Conservation (phyloP, 2,329 filamentous ascomycete genomes). For the Diaporthe ilicicola region DNA sequence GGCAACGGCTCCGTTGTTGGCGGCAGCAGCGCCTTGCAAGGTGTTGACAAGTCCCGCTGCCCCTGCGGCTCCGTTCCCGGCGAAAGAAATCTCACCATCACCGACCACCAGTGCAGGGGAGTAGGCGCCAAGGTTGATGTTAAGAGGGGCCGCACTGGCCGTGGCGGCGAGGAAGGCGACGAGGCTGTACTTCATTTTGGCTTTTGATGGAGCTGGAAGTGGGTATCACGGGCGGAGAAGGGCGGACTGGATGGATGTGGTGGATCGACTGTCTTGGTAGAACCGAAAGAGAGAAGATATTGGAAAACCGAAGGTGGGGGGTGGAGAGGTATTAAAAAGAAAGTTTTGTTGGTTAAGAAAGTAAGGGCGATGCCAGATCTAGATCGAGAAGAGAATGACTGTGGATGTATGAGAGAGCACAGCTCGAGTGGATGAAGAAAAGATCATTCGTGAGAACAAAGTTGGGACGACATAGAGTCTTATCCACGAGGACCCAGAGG, state of each 20-base stretch:
- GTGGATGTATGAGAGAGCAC: constrained; percentile 17
- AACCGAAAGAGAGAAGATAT: not conserved
- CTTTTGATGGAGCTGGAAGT: not conserved
- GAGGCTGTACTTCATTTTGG: constrained; percentile 32
- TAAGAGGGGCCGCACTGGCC: constrained; percentile 53
- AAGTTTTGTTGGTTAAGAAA: not conserved
- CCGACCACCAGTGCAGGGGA: constrained; percentile 61
- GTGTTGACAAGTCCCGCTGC: constrained; percentile 53
- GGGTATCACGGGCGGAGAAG: not conserved
- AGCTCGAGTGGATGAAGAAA: constrained; percentile 20
- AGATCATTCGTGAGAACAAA: not conserved
- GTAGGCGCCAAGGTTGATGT: constrained; percentile 62
- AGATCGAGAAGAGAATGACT: constrained; percentile 22
- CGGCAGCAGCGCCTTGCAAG: constrained; percentile 53
- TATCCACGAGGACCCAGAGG: constrained; percentile 6
- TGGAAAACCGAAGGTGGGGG: not conserved
- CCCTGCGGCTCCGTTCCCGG: constrained; percentile 44
- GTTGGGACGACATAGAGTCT: constrained; percentile 25
- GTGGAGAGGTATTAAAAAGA: not conserved
- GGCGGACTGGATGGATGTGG: not conserved
- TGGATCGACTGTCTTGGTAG: constrained; percentile 13
- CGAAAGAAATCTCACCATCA: constrained; percentile 61
- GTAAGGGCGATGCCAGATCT: constrained; percentile 30
- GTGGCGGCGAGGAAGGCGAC: constrained; percentile 31
- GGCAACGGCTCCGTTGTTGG: constrained; percentile 41